Base-by-base conservation (phyloP, 2,329 filamentous ascomycete genomes). In the Fusarium anthophilum region DNA sequence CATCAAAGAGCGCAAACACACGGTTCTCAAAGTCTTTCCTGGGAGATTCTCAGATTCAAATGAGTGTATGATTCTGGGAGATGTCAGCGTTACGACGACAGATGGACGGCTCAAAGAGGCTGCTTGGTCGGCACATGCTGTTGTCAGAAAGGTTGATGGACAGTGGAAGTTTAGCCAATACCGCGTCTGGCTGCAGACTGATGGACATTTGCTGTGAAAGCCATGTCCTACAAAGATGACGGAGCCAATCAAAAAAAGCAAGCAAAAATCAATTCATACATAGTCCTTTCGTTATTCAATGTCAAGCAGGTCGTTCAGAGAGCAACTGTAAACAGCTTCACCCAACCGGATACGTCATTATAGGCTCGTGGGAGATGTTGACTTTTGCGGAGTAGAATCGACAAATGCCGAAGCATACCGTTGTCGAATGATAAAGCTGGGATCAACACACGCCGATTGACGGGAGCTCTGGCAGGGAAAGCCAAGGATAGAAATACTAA, bases 1-100 rank as follows among this genome's bases (percentile, higher is more conserved):
- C 26, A 82, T 86, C 26, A 74, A 77, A 63, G 78, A 80, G 43
- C 80, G 86, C 44, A 83, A 77, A 66, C 86, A 87, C 76, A 81
- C 74, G 5, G 80, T 85, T 32, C 74, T 74, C 37, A 84, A 84
- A 74, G 83, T 86, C 13, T 87, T 86, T 63, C 83, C 84, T 24
- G 84, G 79, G 2, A 68, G 68, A 8, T 85, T 85, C 63, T 45
- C 71, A n/a, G 75, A 57, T 24, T 60, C 73, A 54, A 72, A 50
- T 60, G 62, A 70, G 20, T 62, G 73, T n/a, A 82, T 82, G 81
- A 50, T 82, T 26, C 74, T 81, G 53, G 81, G 81, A 32, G 75
- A 80, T 18, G 79, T 80, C 55, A 74, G 70, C 51, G 69, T 79
- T 20, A 72, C 68, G 61, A 79, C 76, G 13, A 79, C 67, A 62